A percentile compares a stretch with the other conserved stretches of the same genome.
phyloP scores from a whole-genome alignment of 2,329 filamentous ascomycete genomes.

The Fusarium guadeloupense region DNA sequence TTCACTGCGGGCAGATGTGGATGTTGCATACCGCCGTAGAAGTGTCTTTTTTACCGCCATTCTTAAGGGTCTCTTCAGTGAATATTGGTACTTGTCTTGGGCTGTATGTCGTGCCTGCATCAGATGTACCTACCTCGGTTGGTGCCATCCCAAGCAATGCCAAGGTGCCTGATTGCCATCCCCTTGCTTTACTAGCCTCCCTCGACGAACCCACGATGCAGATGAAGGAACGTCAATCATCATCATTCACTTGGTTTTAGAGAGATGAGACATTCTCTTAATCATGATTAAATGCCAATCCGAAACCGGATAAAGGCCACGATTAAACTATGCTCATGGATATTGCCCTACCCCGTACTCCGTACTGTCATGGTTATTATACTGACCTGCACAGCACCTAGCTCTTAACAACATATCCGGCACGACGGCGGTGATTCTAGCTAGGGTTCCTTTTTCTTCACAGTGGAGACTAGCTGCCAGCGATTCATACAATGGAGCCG shows the following conservation, averaged over 20 bases:
- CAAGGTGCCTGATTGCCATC: slow-evolving; percentile 15
- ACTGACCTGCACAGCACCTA: slow-evolving; percentile 9
- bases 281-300: slow-evolving; percentile 19
- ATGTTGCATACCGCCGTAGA: slow-evolving; percentile 15
- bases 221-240: slow-evolving; percentile 33
- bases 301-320: slow-evolving; percentile 23
- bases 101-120: slow-evolving; percentile 1
- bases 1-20: slow-evolving; percentile 19
- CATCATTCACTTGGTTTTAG: slow-evolving; percentile 5
- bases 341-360: slow-evolving; percentile 7
- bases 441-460: slow-evolving; percentile 21
- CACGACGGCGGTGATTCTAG: slow-evolving; percentile 32
- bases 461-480: slow-evolving; percentile 30
- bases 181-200: slow-evolving; percentile 32
- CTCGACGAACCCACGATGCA: slow-evolving; percentile 23
- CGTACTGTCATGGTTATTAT: background rate
- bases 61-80: slow-evolving; percentile 12
- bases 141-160: slow-evolving; percentile 6
- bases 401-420: slow-evolving; percentile 22
- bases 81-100: slow-evolving; percentile 14
- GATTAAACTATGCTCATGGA: slow-evolving; percentile 6
- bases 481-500: slow-evolving; percentile 4
- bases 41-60: slow-evolving; percentile 33
- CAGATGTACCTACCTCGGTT: slow-evolving; percentile 16
- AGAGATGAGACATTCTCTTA: slow-evolving; percentile 28